These are phyloP conservation scores for Dentipellis fragilis DNA, from an alignment of 768 basidiomycete genomes.

Conservation along the genomic window DNA sequence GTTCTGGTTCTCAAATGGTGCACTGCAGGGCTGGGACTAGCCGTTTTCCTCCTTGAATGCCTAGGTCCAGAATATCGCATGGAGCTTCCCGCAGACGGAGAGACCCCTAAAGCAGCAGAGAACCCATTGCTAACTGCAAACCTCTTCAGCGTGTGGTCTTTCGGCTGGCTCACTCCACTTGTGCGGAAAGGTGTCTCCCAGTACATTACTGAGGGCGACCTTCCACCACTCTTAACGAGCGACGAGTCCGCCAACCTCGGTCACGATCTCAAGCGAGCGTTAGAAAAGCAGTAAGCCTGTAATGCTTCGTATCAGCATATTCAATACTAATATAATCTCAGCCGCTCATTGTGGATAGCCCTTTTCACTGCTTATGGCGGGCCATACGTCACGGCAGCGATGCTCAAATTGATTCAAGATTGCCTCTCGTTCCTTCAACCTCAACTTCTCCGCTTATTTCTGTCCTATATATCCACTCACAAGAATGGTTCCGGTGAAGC, in stretches of 20 bases:
- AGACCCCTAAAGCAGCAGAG: conserved; percentile 28
- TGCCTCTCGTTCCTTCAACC: conserved; percentile 78
- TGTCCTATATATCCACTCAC: conserved; percentile 76
- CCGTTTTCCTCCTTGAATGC: conserved; percentile 58
- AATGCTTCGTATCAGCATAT: not conserved
- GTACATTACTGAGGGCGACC: conserved; percentile 77
- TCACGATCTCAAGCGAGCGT: conserved; percentile 43
- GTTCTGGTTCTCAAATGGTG: conserved; percentile 36
- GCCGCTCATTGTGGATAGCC: conserved; percentile 60
- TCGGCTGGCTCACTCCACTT: conserved; percentile 78
- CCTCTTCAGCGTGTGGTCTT: conserved; percentile 74
- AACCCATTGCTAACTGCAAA: conserved; percentile 71
- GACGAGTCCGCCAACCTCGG: conserved; percentile 71
- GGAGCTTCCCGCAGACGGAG: conserved; percentile 20
- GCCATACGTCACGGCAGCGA: conserved; percentile 53
- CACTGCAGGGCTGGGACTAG: conserved; percentile 33
- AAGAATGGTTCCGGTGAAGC: conserved; percentile 27
- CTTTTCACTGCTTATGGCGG: conserved; percentile 72
- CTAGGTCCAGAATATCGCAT: conserved; percentile 48
- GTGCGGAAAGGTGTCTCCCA: conserved; percentile 57
- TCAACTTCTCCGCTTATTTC: conserved; percentile 68
- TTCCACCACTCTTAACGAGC: conserved; percentile 57
- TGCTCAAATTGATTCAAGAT: conserved; percentile 75
- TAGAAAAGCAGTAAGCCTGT: conserved; percentile 50
- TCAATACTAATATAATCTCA: conserved; percentile 15